Conservation (phyloP, 208 protist species). For the Willaertia magna region DNA sequence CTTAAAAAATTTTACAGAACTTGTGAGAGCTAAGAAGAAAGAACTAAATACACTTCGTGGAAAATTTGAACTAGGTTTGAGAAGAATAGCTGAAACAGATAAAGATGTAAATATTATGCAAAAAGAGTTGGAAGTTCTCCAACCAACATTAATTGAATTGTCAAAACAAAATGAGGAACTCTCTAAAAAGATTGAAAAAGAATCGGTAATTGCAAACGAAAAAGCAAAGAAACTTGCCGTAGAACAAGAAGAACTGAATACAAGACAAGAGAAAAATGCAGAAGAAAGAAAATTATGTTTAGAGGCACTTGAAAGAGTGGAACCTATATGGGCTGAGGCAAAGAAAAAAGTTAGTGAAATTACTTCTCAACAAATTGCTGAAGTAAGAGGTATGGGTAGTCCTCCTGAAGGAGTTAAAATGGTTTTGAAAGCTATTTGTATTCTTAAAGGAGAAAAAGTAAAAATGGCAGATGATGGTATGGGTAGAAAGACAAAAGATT, state of each 20-base stretch:
- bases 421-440: constrained; percentile 94
- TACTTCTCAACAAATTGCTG: constrained; percentile 87
- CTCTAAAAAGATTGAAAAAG: constrained; percentile 35
- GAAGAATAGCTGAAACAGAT: constrained; percentile 34
- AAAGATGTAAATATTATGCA: constrained; percentile 38
- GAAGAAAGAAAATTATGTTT: constrained; percentile 44
- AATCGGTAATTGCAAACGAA: constrained; percentile 25
- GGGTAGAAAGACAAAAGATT: constrained; percentile 38
- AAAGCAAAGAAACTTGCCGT: constrained; percentile 25
- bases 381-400: constrained; percentile 84
- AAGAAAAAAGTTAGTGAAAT: constrained; percentile 55
- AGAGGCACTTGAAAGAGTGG: constrained; percentile 34
- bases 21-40: constrained; percentile 63
- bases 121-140: constrained; percentile 35
- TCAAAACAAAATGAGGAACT: constrained; percentile 32
- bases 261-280: constrained; percentile 25
- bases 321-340: constrained; percentile 42
- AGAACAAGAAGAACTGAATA: constrained; percentile 27
- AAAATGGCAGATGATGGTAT: constrained; percentile 16
- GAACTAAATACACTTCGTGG: constrained; percentile 56
- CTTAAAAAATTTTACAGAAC: constrained; percentile 67
- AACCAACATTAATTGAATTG: constrained; percentile 29
- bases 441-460: constrained; percentile 54
- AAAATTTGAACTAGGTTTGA: constrained; percentile 77
- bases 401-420: constrained; percentile 88